Conservation (phyloP, 108 stramenopile genomes). For the Nannochloropsis gaditana region DNA sequence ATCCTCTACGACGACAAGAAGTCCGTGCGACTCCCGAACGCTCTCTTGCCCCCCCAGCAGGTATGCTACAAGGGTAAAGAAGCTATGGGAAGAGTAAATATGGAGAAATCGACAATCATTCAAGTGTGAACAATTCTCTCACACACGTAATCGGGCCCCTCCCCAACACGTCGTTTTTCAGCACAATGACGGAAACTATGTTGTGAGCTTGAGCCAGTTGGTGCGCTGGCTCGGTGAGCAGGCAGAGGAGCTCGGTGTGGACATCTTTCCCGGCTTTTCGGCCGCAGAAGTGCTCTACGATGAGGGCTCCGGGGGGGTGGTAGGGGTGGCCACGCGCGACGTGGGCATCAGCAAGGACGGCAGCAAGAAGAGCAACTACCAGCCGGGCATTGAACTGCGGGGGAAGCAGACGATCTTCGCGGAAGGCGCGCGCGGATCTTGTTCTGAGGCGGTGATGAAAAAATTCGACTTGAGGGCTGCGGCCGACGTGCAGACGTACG, state of each 20-base stretch:
- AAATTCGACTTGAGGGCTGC: conserved; percentile 70
- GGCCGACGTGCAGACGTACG: conserved; percentile 83
- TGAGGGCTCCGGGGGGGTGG: conserved; percentile 48
- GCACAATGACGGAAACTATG: conserved; percentile 96
- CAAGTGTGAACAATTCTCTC: background rate
- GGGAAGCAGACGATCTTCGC: conserved; percentile 95
- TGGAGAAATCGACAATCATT: too few relatives aligned
- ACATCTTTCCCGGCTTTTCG: conserved; percentile 96
- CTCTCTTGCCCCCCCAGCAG: conserved; percentile 39
- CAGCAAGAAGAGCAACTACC: conserved; percentile 76
- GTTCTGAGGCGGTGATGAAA: conserved; percentile 81
- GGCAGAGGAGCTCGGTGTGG: conserved; percentile 95
- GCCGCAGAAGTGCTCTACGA: conserved; percentile 48
- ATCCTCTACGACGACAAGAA: conserved; percentile 58
- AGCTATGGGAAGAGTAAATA: background rate
- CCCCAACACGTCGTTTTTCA: conserved; percentile 53
- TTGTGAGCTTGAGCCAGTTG: conserved; percentile 80
- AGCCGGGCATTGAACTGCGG: conserved; percentile 86
- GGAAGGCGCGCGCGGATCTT: conserved; percentile 92
- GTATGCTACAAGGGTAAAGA: conserved; percentile 8
- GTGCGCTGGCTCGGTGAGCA: conserved; percentile 83
- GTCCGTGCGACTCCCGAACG: conserved; percentile 33
- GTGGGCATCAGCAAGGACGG: conserved; percentile 93
- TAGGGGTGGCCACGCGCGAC: conserved; percentile 92
- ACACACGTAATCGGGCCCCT: conserved; percentile 27